Base-by-base conservation (phyloP, 2,329 filamentous ascomycete species). In the Proliferodiscus dingleyae region DNA sequence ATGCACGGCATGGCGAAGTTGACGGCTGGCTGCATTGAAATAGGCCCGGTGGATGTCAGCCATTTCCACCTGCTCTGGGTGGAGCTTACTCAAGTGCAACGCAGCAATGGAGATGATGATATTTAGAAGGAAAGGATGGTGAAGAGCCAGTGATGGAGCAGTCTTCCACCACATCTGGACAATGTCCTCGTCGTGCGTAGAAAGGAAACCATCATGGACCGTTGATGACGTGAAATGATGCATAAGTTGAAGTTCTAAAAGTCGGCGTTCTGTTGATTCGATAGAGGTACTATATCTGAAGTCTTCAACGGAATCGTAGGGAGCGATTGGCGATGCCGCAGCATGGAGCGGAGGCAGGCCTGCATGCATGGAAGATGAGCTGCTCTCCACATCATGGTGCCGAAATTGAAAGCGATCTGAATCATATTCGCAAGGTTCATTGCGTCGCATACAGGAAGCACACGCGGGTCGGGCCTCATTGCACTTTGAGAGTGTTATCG, bases 191-290 rank as follows among this genome's bases (percentile, higher is more conserved):
- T 43, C 39, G 24, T 46, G 47, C 13, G 21, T 23, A 11, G 43
- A 39, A 10, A 46, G 26, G 34, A 49, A 45, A 11, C 38, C 19
- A 19, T 36, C 36, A 15, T 45, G 38, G 28, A 49, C 38, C 6
- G 43, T 43, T n/a, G 18, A 37, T 13, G 39, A 43, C 19, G 41
- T 23, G 33, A 46, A 49, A 13, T 49, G 52, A 37, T 59, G 54
- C 49, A 59, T 48, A 22, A 59, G 53, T 23, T 55, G 46, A 21
- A 57, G 39, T 28, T 59, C 56, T 19, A 59, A 45, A 6, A 56
- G 36, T 5, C 41, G 46, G 3, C 49, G 39, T 9, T 42, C 39
- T 16, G 15, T 43, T 18, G 43, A 34, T 4, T 47, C 43, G 10
- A 23, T 8, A 10, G 26, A 24, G 13, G 43, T 4, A 8, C 7